phyloP scores from a whole-genome alignment of 2,329 filamentous ascomycete genomes.

The Penicillium oxalicum region DNA sequence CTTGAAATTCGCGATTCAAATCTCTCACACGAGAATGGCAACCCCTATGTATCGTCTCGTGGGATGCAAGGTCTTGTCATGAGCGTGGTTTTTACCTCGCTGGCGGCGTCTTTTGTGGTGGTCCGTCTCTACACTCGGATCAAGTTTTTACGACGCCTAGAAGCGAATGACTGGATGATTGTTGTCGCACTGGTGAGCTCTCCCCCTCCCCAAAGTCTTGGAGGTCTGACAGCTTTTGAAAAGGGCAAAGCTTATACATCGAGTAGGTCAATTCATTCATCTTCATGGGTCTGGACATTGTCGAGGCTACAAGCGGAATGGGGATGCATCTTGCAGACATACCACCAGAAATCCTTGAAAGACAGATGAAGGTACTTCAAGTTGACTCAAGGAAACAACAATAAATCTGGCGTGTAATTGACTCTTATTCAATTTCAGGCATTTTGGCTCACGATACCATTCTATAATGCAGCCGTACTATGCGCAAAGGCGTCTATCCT shows the following conservation, averaged over 20 bases:
- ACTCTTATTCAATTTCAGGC: slow-evolving; percentile 16
- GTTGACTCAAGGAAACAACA: not conserved
- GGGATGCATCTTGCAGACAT: slow-evolving; percentile 31
- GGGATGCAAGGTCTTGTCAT: slow-evolving; percentile 23
- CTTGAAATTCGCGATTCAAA: slow-evolving; percentile 13
- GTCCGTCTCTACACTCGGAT: slow-evolving; percentile 30
- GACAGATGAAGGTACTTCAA: slow-evolving; percentile 29
- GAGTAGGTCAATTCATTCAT: slow-evolving; percentile 27
- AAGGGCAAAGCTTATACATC: not conserved
- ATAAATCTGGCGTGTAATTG: not conserved
- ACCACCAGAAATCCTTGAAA: slow-evolving; percentile 22
- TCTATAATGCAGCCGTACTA: slow-evolving; percentile 34
- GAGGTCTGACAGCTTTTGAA: not conserved
- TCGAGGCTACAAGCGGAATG: slow-evolving; percentile 32
- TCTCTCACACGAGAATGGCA: slow-evolving; percentile 13
- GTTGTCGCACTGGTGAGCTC: slow-evolving; percentile 29
- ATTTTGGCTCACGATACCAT: slow-evolving; percentile 36
- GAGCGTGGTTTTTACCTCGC: slow-evolving; percentile 28
- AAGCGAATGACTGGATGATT: slow-evolving; percentile 35
- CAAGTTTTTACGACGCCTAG: slow-evolving; percentile 28
- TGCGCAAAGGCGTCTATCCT: slow-evolving; percentile 45
- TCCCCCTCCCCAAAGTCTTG: not conserved
- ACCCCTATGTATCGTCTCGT: slow-evolving; percentile 20
- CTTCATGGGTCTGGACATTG: slow-evolving; percentile 32
- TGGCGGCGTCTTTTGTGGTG: slow-evolving; percentile 27